These are phyloP conservation scores for Fusarium tricinctum DNA, from an alignment of 2,329 filamentous ascomycete genomes.

Conservation along the genomic window DNA sequence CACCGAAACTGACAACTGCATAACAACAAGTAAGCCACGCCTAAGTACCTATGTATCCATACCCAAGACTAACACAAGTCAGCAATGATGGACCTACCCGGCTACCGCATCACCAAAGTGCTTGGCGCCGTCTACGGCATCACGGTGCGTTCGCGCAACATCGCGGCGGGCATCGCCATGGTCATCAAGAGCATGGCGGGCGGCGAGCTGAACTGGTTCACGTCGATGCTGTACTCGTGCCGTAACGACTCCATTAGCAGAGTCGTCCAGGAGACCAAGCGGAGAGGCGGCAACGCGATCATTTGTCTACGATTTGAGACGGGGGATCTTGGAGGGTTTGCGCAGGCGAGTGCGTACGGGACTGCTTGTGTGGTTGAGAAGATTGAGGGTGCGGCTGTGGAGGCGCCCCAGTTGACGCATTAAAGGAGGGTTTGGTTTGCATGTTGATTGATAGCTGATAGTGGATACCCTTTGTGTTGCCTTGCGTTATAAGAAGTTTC, in stretches of 20 bases:
- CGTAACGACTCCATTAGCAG: conserved; percentile 71
- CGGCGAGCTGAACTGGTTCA: conserved; percentile 72
- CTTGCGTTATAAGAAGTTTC: neutral
- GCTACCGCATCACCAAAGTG: conserved; percentile 69
- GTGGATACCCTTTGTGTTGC: conserved; percentile 3
- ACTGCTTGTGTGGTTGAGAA: conserved; percentile 71
- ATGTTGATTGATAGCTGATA: neutral
- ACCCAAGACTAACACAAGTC: conserved; percentile 2
- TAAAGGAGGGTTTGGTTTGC: neutral
- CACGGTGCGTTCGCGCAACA: conserved; percentile 70
- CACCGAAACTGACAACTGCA: conserved; percentile 72
- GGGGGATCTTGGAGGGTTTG: conserved; percentile 67
- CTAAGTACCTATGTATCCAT: neutral
- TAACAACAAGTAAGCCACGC: conserved; percentile 64
- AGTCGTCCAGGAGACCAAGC: conserved; percentile 69
- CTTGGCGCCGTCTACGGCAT: conserved; percentile 71
- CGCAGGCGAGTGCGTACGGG: conserved; percentile 72
- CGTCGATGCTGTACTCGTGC: conserved; percentile 69
- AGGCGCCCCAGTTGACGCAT: conserved; percentile 48
- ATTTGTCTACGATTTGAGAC: conserved; percentile 72
- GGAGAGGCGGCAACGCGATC: conserved; percentile 71
- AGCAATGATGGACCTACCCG: conserved; percentile 74
- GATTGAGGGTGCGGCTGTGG: conserved; percentile 57
- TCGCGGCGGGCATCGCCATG: conserved; percentile 68
- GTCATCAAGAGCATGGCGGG: conserved; percentile 69